Evolutionary conservation across 1,139 yeast genomes (phyloP), one percentile per base, ranked within the genome.

Genomic region (Blastobotrys buckinghamii): DNA sequence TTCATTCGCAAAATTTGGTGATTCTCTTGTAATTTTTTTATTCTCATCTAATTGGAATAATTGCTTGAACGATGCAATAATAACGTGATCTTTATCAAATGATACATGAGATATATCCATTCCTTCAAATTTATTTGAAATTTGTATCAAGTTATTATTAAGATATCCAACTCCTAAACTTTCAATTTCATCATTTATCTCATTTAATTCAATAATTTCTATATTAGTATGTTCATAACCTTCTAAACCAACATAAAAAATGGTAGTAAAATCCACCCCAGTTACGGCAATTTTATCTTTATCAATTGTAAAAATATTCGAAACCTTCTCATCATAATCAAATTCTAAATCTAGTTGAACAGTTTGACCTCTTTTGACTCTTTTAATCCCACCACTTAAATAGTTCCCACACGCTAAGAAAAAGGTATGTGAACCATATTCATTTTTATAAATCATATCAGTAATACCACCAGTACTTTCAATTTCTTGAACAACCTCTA

Each of bases 351-450:
- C 40, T 10, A 20, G 7, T 5, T 37, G 29, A n/a, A 40, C 26
- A 7, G 16, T 19, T n/a, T 29, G 5, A 12, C 53, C 53, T 10
- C 48, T 29, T 16, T 33, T 39, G 10, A 50, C n/a, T 12, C 32
- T 38, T 20, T 40, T 39, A 30, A 50, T 19, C 26, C 48, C 27
- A 10, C 54, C 54, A 10, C 44, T 42, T 7, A 45, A 27, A 33
- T 45, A 37, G 20, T 50, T 53, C 6, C 52, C 55, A 36, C 54
- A 43, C 16, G 46, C 45, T 9, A 46, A 16, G 9, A 42, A 17
- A 33, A 50, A 17, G 6, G 32, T 34, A 24, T 36, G 44, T 16
- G 27, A 6, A 17, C 44, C 48, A 29, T 42, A 36, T 16, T 46
- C 45, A 10, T 33, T 32, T 6, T 33, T 10, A 22, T 48, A 45